Base-by-base conservation (phyloP, 306 rosid genomes). In the Adenanthera pavonina region DNA sequence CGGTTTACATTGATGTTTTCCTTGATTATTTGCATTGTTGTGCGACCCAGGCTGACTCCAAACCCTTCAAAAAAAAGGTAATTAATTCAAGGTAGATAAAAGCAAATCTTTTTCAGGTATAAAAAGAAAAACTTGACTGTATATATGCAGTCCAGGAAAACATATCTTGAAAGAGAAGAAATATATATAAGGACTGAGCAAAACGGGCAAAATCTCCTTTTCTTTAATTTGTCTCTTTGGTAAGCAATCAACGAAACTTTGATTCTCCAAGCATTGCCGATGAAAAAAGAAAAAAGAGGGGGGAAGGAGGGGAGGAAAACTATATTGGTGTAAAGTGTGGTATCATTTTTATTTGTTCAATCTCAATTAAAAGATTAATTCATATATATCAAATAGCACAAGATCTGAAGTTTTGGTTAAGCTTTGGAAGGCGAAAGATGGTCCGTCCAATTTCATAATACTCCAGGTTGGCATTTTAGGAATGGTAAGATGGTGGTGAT, bases 401-500 rank as follows among this genome's bases (percentile, higher is more conserved):
- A 38, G 40, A 40, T 38, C 34, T 53, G 41, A 46, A 59, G 72
- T 25, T 25, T 25, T 25, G 30, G 30, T 25, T 25, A 25, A 25
- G 30, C 30, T 25, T 25, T 25, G 72, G 72, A n/a, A 17, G 11
- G n/a, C 51, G 6, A n/a, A 6, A 67, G 48, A 38, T 66, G 3
- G 14, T 17, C 33, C 13, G 14, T 17, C 33, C 13, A 36, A 8
- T 15, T n/a, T 47, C 16, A 68, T 64, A 35, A 35, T 15, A 64
- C 35, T 20, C 33, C 15, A 41, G 25, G 12, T 68, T 74, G 53
- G 15, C 38, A 81, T 43, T 74, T 68, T 6, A 44, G 20, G 13
- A 61, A 69, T 70, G 68, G 78, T 38, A 77, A 57, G 53, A 82
- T 47, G 60, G 8, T 25, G 47, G 62, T 16, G 49, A 47, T n/a